A percentile compares a stretch with the other conserved stretches of the same genome.
phyloP scores from a whole-genome alignment of 2,329 filamentous ascomycete genomes.

The Fusarium azukiicola region DNA sequence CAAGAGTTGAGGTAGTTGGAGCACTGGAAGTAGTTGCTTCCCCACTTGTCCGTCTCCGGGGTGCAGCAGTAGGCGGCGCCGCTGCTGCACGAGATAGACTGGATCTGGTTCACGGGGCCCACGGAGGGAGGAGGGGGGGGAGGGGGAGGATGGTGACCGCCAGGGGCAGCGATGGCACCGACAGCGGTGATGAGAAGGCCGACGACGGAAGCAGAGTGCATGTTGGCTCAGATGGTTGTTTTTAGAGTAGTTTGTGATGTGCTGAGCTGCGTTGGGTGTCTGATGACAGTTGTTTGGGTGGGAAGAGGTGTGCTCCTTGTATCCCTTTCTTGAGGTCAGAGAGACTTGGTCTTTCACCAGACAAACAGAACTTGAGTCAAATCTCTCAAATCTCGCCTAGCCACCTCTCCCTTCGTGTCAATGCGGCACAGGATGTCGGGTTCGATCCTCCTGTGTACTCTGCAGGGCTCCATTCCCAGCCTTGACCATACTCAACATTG shows the following conservation, averaged over 20 bases:
- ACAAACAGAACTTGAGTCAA: background rate
- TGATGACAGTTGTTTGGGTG: constrained; percentile 27
- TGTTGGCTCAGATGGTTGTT: constrained; percentile 34
- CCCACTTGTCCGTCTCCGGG: background rate
- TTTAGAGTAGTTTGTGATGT: constrained; percentile 16
- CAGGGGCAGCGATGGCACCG: constrained; percentile 37
- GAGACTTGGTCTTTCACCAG: background rate
- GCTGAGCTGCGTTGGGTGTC: constrained; percentile 25
- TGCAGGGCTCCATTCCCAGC: background rate
- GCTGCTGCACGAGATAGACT: background rate
- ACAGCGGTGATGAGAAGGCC: constrained; percentile 29
- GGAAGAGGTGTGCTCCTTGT: constrained; percentile 24
- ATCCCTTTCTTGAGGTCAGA: background rate
- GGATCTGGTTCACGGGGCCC: constrained; percentile 10
- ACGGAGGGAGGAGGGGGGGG: background rate
- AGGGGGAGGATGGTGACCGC: background rate
- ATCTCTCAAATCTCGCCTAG: background rate
- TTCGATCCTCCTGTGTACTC: background rate
- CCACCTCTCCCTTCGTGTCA: background rate
- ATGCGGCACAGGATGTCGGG: no score
- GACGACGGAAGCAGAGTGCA: constrained; percentile 36
- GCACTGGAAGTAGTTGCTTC: background rate
- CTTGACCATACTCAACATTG: no score
- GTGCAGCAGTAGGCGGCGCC: constrained; percentile 36
- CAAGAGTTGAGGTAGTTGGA: background rate